Percentiles rank a stretch among this genome's conserved stretches.
These are phyloP conservation scores for Monosporascus sp. DNA, from an alignment of 2,329 filamentous ascomycete species.

Conservation along the genomic window DNA sequence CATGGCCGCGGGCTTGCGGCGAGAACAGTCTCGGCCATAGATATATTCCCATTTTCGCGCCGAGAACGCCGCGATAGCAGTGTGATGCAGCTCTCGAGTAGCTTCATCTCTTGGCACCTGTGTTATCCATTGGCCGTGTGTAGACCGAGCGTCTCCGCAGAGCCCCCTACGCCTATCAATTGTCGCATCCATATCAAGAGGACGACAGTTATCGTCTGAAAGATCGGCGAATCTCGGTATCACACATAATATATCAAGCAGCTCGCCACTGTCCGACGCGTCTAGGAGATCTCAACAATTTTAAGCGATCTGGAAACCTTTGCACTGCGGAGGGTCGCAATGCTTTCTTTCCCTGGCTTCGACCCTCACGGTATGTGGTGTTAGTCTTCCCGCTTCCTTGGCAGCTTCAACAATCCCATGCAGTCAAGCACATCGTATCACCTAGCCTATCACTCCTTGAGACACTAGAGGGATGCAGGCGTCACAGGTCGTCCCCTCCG, in stretches of 20 bases:
- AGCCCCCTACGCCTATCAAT: no score
- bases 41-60: neutral
- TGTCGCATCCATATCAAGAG: no score
- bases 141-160: no score
- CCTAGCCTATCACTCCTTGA: neutral
- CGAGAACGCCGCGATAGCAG: neutral
- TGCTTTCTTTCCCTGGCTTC: neutral
- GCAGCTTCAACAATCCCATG: neutral
- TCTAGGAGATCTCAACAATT: neutral
- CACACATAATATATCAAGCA: neutral
- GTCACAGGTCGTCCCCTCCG: no score
- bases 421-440: neutral
- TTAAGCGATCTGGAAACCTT: neutral
- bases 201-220: no score
- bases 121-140: neutral
- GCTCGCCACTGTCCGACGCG: neutral
- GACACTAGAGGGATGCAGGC: neutral
- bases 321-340: neutral
- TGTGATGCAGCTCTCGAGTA: neutral
- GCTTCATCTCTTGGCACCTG: neutral
- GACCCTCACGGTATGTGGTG: neutral
- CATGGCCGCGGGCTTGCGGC: constrained; percentile 4
- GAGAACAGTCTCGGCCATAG: neutral
- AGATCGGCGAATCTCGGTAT: neutral
- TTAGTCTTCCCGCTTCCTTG: neutral